Evolutionary conservation across 2,329 filamentous ascomycete genomes (phyloP), one percentile per base, ranked within the genome.

Genomic region (Curvularia spicifera): DNA sequence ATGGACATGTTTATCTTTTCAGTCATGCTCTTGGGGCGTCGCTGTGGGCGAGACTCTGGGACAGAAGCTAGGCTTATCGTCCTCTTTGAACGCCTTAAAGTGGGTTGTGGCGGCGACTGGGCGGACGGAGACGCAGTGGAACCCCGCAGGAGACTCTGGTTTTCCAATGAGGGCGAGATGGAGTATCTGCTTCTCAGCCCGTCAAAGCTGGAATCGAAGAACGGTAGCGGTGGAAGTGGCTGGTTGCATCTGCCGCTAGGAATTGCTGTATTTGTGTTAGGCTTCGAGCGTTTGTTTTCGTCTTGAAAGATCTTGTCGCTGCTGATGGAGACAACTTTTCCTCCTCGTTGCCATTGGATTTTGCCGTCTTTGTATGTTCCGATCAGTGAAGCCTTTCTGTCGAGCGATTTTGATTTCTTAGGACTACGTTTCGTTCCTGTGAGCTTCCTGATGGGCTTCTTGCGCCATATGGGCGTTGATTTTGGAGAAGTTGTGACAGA

Each of bases 351-450:
- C 79, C 79, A 82, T 50, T 79, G 71, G 28, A 78, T 75, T 35
- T 74, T 74, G 5, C 80, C 80, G 63, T 81, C 70, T 50, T 76
- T 78, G 75, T 80, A 82, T 4, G 78, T 70, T 5, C 79, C 80
- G 58, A 82, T 78, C n/a, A 67, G 76, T 37, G 69, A 67, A 31
- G 65, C 54, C 48, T 61, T 65, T 3, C 22, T 43, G 18, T 43
- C 40, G 22, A 43, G 7, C 26, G 40, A 15, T 8, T 43, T 43
- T 15, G 40, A 7, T 18, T 43, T 43, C 24, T 43, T 43, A 31
- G 63, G 62, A 48, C 55, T 56, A 54, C 49, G 57, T 28, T 56
- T 55, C 39, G 52, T 64, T 15, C 60, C 53, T 13, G 61, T 70
- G 15, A 33, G 24, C 33, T 49, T 49, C 12, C 18, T 10, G 1